phyloP scores from a whole-genome alignment of 2,329 filamentous ascomycete species.

The Fusarium equiseti region DNA sequence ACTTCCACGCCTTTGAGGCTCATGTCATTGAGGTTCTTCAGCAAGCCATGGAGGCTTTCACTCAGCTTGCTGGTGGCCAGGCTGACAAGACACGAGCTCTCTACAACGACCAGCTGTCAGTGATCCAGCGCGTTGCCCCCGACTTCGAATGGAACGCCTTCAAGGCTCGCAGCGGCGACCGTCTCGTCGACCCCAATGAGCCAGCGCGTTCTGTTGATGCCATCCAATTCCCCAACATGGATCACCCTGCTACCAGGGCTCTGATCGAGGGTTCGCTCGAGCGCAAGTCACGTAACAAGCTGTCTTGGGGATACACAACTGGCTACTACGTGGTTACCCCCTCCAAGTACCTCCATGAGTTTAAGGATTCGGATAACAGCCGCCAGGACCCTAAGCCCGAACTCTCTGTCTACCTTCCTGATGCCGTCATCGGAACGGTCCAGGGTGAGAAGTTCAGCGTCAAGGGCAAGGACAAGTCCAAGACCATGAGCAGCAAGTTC shows the following conservation, averaged over 20 bases:
- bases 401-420: constrained; percentile 90
- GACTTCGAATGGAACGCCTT: constrained; percentile 97
- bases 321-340: constrained; percentile 93
- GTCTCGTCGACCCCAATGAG: constrained; percentile 82
- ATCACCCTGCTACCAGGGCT: constrained; percentile 82
- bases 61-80: constrained; percentile 82
- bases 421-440: constrained; percentile 80
- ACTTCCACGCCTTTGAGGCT: constrained; percentile 87
- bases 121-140: constrained; percentile 79
- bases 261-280: constrained; percentile 90
- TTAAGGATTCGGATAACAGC: constrained; percentile 87
- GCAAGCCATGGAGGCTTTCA: constrained; percentile 84
- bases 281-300: constrained; percentile 89
- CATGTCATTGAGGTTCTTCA: constrained; percentile 88
- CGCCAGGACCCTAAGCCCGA: constrained; percentile 83
- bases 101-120: constrained; percentile 84
- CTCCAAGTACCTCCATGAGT: constrained; percentile 91
- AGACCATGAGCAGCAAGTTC: constrained; percentile 83
- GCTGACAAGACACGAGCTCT: constrained; percentile 83
- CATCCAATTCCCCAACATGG: constrained; percentile 89
- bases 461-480: constrained; percentile 92
- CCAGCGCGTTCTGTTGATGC: constrained; percentile 78
- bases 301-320: constrained; percentile 79
- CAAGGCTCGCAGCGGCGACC: constrained; percentile 73
- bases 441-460: constrained; percentile 89